Evolutionary conservation across 768 basidiomycete genomes (phyloP).

Genomic region (Aureoboletus auriporus): DNA sequence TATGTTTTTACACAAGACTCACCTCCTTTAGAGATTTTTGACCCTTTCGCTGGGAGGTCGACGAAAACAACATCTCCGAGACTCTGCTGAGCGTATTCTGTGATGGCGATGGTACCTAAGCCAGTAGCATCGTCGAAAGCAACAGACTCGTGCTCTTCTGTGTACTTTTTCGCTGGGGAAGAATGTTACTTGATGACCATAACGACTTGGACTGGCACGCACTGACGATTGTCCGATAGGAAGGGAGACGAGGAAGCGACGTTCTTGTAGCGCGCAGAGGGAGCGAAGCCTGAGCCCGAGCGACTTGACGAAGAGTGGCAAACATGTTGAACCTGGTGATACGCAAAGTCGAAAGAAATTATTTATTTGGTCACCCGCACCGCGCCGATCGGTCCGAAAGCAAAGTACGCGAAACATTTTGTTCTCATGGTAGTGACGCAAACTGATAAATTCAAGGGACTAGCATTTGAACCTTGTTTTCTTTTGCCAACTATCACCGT

Average conservation of each 20-base stretch:
- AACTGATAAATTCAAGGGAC: no score
- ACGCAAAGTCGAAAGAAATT: neutral
- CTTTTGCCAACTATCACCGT: no score
- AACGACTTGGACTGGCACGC: conserved; percentile 1
- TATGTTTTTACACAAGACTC: conserved; percentile 25
- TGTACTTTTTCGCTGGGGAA: conserved; percentile 67
- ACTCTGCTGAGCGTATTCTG: conserved; percentile 86
- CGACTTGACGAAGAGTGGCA: conserved; percentile 6
- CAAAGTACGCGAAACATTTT: no score
- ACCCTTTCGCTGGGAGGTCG: conserved; percentile 72
- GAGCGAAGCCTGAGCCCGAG: conserved; percentile 10
- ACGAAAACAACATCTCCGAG: conserved; percentile 98
- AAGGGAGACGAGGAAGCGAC: conserved; percentile 3
- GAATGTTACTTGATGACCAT: no score
- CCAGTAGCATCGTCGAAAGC: conserved; percentile 72
- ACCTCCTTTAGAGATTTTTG: conserved; percentile 71
- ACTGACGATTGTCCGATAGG: conserved; percentile 25
- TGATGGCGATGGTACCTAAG: conserved; percentile 80
- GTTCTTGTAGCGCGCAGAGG: conserved; percentile 2
- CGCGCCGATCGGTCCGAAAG: conserved; percentile 5
- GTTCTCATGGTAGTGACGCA: no score
- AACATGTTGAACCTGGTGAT: conserved; percentile 21
- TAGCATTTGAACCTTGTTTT: no score
- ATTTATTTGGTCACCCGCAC: conserved; percentile 19
- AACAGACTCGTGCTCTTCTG: conserved; percentile 85